Conservation (phyloP, 306 rosid species). For the Rosa chinensis region DNA sequence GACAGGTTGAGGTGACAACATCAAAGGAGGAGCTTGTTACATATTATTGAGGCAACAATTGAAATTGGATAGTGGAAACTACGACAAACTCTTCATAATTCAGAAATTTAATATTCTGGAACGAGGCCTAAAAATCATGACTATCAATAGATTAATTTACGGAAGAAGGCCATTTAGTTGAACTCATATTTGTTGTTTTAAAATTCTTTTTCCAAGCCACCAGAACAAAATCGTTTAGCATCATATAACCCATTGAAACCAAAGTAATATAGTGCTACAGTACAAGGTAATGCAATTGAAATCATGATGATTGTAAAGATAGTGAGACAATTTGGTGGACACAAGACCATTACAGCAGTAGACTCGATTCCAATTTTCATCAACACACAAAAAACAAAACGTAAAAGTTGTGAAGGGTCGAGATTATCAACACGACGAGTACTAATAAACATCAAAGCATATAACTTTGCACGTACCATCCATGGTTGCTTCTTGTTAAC, state of each 20-base stretch:
- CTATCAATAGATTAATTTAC: not conserved
- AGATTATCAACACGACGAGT: not conserved
- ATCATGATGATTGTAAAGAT: not conserved
- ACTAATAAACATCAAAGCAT: not conserved
- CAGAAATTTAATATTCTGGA: not conserved
- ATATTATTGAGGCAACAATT: not conserved
- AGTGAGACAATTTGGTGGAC: not conserved
- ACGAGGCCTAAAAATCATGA: not conserved
- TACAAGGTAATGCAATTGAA: not conserved
- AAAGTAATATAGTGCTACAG: not conserved
- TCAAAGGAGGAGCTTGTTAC: not conserved
- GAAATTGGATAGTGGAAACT: not conserved
- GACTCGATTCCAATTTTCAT: not conserved
- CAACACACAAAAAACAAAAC: not conserved
- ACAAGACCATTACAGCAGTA: not conserved
- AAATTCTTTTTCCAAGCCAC: not conserved
- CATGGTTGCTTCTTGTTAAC: conserved; percentile 45
- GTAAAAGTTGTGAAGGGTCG: not conserved
- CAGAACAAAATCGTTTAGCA: not conserved
- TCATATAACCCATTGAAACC: not conserved
- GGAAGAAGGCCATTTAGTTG: not conserved
- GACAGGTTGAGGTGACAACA: not conserved
- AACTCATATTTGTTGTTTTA: not conserved
- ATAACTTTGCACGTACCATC: conserved; percentile 49
- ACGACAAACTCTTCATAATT: not conserved